These are phyloP conservation scores for Aspergillus felis DNA, from an alignment of 2,329 filamentous ascomycete species.

Conservation along the genomic window DNA sequence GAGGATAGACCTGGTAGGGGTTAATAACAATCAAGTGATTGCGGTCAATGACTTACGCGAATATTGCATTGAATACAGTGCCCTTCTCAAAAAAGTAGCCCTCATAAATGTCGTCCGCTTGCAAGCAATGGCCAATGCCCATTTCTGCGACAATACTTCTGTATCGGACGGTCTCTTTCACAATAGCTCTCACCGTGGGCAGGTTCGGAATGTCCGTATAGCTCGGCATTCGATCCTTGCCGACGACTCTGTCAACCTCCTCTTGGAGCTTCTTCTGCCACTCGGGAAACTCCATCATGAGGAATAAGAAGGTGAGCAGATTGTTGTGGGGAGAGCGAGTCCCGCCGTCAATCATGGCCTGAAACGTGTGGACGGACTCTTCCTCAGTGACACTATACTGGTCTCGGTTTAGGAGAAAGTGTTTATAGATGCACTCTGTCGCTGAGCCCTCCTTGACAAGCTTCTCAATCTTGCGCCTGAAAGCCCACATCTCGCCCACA, in stretches of 20 bases:
- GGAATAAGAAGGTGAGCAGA: conserved; percentile 1
- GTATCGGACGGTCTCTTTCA: conserved; percentile 5
- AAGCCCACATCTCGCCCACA: conserved; percentile 4
- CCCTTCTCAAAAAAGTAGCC: conserved; percentile 4
- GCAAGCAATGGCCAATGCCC: conserved; percentile 4
- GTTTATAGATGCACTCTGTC: conserved; percentile 3
- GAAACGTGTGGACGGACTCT: conserved; percentile 3
- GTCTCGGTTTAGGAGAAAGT: conserved; percentile 1
- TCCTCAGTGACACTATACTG: conserved; percentile 1
- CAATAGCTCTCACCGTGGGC: conserved; percentile 3
- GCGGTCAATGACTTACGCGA: conserved; percentile 4
- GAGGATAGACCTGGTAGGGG: conserved; percentile 3
- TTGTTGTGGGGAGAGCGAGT: conserved; percentile 5
- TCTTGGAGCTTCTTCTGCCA: conserved; percentile 4
- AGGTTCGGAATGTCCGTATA: conserved; percentile 3
- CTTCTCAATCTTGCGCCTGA: conserved; percentile 1
- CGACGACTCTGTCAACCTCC: conserved; percentile 6
- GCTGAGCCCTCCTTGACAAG: conserved; percentile 1
- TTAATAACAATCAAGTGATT: too few species aligned
- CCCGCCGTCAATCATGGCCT: conserved; percentile 6
- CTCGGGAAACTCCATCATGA: conserved; percentile 6
- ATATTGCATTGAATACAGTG: conserved; percentile 4
- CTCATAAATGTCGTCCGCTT: conserved; percentile 3
- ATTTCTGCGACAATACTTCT: conserved; percentile 3
- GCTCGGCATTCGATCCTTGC: conserved; percentile 6